Base-by-base conservation (phyloP, 1,139 yeast genomes). In the Sugiyamaella japonica region DNA sequence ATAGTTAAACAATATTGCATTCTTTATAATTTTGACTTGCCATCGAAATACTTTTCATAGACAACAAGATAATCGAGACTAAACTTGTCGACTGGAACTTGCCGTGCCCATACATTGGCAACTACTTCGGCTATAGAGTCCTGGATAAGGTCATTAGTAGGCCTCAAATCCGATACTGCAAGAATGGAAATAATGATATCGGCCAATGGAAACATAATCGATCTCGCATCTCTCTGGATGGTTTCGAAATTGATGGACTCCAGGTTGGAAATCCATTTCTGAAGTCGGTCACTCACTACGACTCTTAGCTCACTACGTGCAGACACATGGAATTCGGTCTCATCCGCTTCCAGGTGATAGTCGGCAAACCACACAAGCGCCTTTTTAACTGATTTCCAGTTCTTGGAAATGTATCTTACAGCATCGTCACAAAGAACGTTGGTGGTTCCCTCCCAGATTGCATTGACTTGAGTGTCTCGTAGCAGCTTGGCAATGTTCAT, bases 391-490 rank as follows among this genome's bases (percentile, higher is more conserved):
- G 56, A 50, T 3, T 45, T 38, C 54, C 63, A 55, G 25, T 56
- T 45, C 15, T 56, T 56, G 48, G 56, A 51, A 25, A 63, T 44
- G 34, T 57, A 59, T n/a, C 70, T 51, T 2, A 64, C 58, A n/a
- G 62, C 58, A 49, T 67, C 71, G 43, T 65, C 68, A 28, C 65
- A 60, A 43, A 68, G 60, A 7, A 68, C 70, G 40, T 68, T 68
- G n/a, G 71, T 68, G 6, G 71, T 68, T 7, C 71, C 72, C 50
- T 68, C 72, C 72, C 72, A 68, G 38, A 68, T 69, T 23, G 68
- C 58, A 25, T 65, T 65, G 7, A 68, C 72, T 54, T 68, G 70
- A 2, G 66, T 57, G 46, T 68, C 72, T n/a, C 70, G 58, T 39
- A 60, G 54, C 3, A 68, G 55, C 1, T 69, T 54, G 1, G 65